Evolutionary conservation across 257 asterid genomes (phyloP), one percentile per base, ranked within the genome.

Genomic region (Forsythia viridissima): DNA sequence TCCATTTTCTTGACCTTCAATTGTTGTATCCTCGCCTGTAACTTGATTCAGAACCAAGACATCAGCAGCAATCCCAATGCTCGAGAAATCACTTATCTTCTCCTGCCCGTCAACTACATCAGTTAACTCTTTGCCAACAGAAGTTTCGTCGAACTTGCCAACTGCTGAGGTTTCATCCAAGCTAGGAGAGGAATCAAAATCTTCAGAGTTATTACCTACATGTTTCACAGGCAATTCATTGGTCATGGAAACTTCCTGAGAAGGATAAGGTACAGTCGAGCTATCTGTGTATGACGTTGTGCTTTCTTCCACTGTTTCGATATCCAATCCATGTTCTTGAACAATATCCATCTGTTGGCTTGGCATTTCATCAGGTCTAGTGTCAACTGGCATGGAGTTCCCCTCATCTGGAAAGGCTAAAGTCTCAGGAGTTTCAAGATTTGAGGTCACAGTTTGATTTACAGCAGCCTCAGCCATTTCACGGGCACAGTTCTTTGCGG

Each of bases 401-500:
- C 48, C 81, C 69, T 63, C 79, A 16, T 79, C 89, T 11, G 37
- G 36, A 15, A 57, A 43, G 70, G 55, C 79, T 30, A 41, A 70
- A 71, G 70, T 77, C 67, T 18, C 3, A 1, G 82, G 52, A 65
- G 74, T 71, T 67, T 77, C 85, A 6, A 59, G 38, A 80, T 84
- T 48, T 39, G 13, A 12, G 15, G 78, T 72, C 71, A 43, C 79
- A n/a, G 88, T 48, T 41, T 77, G 80, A 76, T 73, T 72, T 18
- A 8, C 68, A 46, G 83, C 68, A 34, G 80, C 72, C 24, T 70
- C 82, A 18, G 65, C 84, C 71, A 48, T 65, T 71, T 80, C 86
- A 70, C 63, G 43, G 73, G 79, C 86, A 48, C 57, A 73, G 66
- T 77, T 79, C 80, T 84, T 74, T 40, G 82, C 85, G 44, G 80